Base-by-base conservation (phyloP, 305 asterid species). In the Fraxinus sp. region DNA sequence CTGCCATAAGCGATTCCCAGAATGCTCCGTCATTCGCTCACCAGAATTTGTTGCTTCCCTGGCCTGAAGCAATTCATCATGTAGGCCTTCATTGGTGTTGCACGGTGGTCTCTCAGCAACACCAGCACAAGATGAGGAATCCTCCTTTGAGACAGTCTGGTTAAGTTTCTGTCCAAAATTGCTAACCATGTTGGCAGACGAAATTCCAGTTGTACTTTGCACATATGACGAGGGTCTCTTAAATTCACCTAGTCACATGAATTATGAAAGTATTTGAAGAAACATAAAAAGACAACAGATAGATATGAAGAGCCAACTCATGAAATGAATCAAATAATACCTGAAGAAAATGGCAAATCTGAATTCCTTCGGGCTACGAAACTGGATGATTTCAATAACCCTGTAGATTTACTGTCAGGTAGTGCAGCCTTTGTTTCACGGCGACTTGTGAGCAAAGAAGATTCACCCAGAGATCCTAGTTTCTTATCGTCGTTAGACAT, bases 331-430 rank as follows among this genome's bases (percentile, higher is more conserved):
- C 64, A 66, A 81, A 75, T 80, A 74, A 77, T 87, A 95, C 98
- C 96, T 81, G 80, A 75, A 82, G 88, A 79, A 87, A 79, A 86
- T 84, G 91, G 77, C 59, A 80, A 55, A 80, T 89, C 92, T 66
- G 89, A 82, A 84, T 80, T 89, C 87, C 85, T 88, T 59, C 93
- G 89, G 84, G 88, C 85, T 83, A 88, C 89, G 86, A 88, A 88
- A 88, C 97, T 92, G 37, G 90, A 83, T 80, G 97, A 87, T 87
- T 89, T 92, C 26, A 90, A 85, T 81, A 87, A 81, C 46, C 87
- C 81, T 85, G 85, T 85, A 72, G 90, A 55, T 91, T 89, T 91
- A 80, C 87, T 68, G 76, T 92, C 94, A 86, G 82, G 71, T 43
- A 87, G 90, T 37, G 84, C 84, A 80, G 88, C 88, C 89, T 89